Base-by-base conservation (phyloP, 2,329 filamentous ascomycete genomes). In the Bipolaris sorokiniana region DNA sequence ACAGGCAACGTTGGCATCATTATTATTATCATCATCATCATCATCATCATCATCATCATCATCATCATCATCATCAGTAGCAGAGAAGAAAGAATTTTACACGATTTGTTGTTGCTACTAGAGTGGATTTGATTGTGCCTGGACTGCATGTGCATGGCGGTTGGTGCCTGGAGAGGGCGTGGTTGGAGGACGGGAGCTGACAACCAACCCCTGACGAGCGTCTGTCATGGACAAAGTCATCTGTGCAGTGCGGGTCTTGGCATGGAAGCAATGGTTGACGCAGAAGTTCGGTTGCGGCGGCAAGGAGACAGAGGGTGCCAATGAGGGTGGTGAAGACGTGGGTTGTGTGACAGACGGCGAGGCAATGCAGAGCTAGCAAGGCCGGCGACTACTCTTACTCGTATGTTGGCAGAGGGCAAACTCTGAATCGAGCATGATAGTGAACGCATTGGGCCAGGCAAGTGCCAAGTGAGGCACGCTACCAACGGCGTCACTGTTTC, bases 1-100 rank as follows among this genome's bases (percentile, higher is more conserved):
- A 48, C 52, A 56, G 64, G 62, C 44, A 23, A 42, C 54, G 58
- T 37, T 40, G 23, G 26, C 26, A 28, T 51, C 34, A 53, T 55
- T 18, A 18, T 47, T 22, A 16, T 41, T 7, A 40, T 40, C 16
- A 40, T 10, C 16, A 38, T 22, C 18, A 11, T 41, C 38, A 15
- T 20, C 26, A 28, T 51, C 34, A 53, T 55, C 23, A 18, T 47
- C 22, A 16, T 41, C 10, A 40, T 40, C 16, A 40, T 10, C 16
- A 38, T 22, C 18, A 11, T 41, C 38, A 15, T 20, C n/a, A 23
- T 15, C 38, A 15, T 15, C 20, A 41, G 20, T n/a, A n/a, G n/a
- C n/a, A 15, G 26, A 26, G 20, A 47, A 47, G 40, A 22, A 13
- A 33, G 38, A 28, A 18, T 38, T 28, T 7, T 28, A 28, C 9